phyloP scores from a whole-genome alignment of 768 basidiomycete species.

The Collybia nuda region DNA sequence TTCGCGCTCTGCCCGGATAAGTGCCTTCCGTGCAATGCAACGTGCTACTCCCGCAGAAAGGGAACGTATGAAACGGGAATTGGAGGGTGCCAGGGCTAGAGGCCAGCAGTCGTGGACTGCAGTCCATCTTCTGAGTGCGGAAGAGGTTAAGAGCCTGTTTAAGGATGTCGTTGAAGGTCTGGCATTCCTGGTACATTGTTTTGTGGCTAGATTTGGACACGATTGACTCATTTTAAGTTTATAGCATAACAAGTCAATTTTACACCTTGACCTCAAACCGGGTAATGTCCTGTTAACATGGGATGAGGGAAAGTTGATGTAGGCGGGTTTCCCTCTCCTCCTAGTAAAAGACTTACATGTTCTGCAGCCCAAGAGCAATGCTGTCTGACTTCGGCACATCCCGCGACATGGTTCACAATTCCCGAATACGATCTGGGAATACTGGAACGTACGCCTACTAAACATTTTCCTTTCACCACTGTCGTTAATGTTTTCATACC shows the following conservation, averaged over 20 bases:
- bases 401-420: conserved; percentile 80
- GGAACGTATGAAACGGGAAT: conserved; percentile 55
- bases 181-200: conserved; percentile 69
- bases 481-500: not conserved
- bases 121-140: conserved; percentile 81
- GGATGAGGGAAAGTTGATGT: conserved; percentile 87
- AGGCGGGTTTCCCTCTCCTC: conserved; percentile 20
- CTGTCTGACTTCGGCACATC: conserved; percentile 95
- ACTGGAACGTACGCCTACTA: conserved; percentile 80
- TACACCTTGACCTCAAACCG: conserved; percentile 93
- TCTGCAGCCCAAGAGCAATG: conserved; percentile 83
- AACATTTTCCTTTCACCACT: not conserved
- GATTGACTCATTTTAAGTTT: conserved; percentile 3
- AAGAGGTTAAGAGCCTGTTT: conserved; percentile 82
- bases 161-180: conserved; percentile 85
- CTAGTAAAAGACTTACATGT: conserved; percentile 1
- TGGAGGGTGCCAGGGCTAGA: conserved; percentile 31
- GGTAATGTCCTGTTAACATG: conserved; percentile 91
- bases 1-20: conserved; percentile 70
- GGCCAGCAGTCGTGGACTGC: conserved; percentile 55
- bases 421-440: conserved; percentile 78
- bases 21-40: conserved; percentile 72
- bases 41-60: conserved; percentile 63
- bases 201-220: not conserved
- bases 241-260: conserved; percentile 79